Percentiles rank a stretch among this genome's conserved stretches.
phyloP scores from a whole-genome alignment of 2,329 filamentous ascomycete genomes.

The Curvularia sp. region DNA sequence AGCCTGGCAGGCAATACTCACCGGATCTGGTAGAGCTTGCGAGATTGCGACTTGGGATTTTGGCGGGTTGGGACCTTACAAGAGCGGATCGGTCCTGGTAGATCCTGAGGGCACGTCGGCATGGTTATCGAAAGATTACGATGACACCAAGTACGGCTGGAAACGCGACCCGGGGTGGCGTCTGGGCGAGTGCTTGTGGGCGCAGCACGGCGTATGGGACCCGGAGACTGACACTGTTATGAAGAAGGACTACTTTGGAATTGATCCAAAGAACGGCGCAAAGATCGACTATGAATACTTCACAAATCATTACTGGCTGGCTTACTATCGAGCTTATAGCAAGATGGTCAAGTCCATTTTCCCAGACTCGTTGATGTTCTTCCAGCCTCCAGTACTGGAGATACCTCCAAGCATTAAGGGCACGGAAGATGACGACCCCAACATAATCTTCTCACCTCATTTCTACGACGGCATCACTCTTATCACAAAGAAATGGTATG shows the following conservation, averaged over 20 bases:
- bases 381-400: constrained; percentile 91
- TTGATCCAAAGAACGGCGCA: constrained; percentile 76
- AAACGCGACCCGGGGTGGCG: constrained; percentile 88
- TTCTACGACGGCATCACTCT: constrained; percentile 97
- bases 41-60: constrained; percentile 95
- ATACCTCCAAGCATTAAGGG: constrained; percentile 88
- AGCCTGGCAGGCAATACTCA: constrained; percentile 90
- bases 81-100: constrained; percentile 80
- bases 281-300: constrained; percentile 82
- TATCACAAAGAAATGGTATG: constrained; percentile 92
- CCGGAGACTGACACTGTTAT: constrained; percentile 76
- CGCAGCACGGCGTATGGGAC: constrained; percentile 96
- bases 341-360: constrained; percentile 78
- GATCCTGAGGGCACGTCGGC: constrained; percentile 86
- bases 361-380: constrained; percentile 82
- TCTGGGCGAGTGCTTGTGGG: constrained; percentile 94
- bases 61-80: constrained; percentile 89
- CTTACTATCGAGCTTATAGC: constrained; percentile 79
- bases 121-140: constrained; percentile 83
- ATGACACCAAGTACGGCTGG: constrained; percentile 90
- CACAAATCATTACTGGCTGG: constrained; percentile 90
- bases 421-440: constrained; percentile 85
- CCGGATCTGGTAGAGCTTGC: constrained; percentile 86
- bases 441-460: constrained; percentile 91
- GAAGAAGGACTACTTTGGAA: constrained; percentile 86